Percentiles rank a stretch among this genome's conserved stretches.
phyloP scores from a whole-genome alignment of 2,329 filamentous ascomycete genomes.

The Chrysoporthe deuterocubensis region DNA sequence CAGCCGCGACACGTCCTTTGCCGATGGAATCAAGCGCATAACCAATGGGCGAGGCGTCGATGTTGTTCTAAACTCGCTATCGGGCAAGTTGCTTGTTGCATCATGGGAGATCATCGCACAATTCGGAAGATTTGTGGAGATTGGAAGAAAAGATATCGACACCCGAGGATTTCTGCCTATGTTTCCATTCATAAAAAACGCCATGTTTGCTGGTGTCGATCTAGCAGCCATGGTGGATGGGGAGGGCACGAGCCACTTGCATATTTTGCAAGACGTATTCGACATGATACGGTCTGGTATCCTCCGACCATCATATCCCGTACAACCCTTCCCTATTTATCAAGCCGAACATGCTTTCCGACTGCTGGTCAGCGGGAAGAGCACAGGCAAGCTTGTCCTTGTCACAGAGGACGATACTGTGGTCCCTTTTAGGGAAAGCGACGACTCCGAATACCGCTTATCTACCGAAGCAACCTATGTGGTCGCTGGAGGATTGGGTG shows the following conservation, averaged over 20 bases:
- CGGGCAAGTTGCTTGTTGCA: conserved; percentile 33
- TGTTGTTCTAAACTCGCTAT: conserved; percentile 27
- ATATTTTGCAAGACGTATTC: conserved; percentile 2
- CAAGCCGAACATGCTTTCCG: not conserved
- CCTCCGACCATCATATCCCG: not conserved
- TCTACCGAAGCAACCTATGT: not conserved
- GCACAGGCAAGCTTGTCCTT: not conserved
- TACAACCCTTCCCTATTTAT: not conserved
- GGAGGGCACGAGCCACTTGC: not conserved
- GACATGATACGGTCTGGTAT: conserved; percentile 1
- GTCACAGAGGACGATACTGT: not conserved
- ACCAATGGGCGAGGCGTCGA: conserved; percentile 23
- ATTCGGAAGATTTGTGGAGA: conserved; percentile 39
- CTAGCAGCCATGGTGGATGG: conserved; percentile 5
- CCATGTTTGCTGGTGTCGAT: conserved; percentile 23
- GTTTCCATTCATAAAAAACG: conserved; percentile 37
- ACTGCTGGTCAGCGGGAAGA: not conserved
- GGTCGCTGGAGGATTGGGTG: not conserved
- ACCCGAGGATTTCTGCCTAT: conserved; percentile 41
- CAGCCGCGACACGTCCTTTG: conserved; percentile 6
- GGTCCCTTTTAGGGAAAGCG: not conserved
- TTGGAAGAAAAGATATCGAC: conserved; percentile 37
- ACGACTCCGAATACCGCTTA: not conserved
- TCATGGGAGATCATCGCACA: conserved; percentile 38
- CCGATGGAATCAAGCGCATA: not conserved